Evolutionary conservation across 805 yeast species (phyloP), one percentile per base, ranked within the genome.

Genomic region (Torulaspora franciscae): DNA sequence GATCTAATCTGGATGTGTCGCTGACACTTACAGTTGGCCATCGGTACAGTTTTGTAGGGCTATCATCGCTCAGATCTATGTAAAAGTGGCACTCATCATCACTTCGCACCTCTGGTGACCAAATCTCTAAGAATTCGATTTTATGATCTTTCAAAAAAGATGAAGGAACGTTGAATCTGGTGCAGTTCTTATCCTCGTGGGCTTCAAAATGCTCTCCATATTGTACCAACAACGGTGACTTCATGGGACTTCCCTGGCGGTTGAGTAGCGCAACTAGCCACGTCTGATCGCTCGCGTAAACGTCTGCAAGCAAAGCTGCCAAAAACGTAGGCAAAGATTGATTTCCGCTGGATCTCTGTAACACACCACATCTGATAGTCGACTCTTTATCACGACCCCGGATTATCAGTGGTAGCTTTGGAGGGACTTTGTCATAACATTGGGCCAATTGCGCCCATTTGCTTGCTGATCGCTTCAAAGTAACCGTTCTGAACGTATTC

Each of bases 61-160:
- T 23, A 5, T 27, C 34, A 22, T 43, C 41, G 13, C 54, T 45
- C n/a, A 49, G 34, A 6, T 50, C 40, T 6, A 66, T 33, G 47
- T 64, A 66, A 7, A 62, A 40, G 42, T 64, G 68, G 44, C 67
- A 62, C 6, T 58, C 59, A 41, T 64, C 66, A 3, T 39, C 38
- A 3, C 28, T 46, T n/a, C 33, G 39, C 1, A 38, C 11, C 5
- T 24, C 26, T 29, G 14, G 15, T 7, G 47, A 17, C 9, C 49
- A 46, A 13, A 61, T 22, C 35, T 65, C 67, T 7, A 59, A 36
- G 38, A 66, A 55, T 40, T 65, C 68, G 2, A 61, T 48, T 17
- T 42, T 47, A 26, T 50, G 40, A 7, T 46, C 40, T 14, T 44
- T 45, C 34, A 56, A 38, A 40, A 54, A 55, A 1, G 67, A 67